A percentile compares a stretch with the other conserved stretches of the same genome.
Evolutionary conservation across 2,329 filamentous ascomycete genomes (phyloP).

Genomic region (Polychaeton citri): DNA sequence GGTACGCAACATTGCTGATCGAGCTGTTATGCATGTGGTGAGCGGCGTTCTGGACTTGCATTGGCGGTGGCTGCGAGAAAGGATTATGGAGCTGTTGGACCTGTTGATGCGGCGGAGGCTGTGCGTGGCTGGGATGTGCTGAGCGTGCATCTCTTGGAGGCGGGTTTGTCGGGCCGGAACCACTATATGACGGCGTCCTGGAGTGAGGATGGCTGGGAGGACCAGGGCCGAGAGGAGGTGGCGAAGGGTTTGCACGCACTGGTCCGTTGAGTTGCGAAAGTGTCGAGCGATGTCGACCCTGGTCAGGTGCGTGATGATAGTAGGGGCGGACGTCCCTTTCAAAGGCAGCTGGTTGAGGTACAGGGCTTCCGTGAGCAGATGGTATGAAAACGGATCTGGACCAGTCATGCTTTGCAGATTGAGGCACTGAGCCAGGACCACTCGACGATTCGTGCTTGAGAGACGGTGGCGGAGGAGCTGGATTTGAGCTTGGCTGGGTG

Average conservation of each 20-base stretch:
- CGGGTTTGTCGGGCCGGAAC: constrained; percentile 8
- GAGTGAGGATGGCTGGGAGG: constrained; percentile 12
- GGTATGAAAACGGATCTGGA: constrained; percentile 5
- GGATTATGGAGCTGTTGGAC: constrained; percentile 8
- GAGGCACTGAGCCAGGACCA: neutral
- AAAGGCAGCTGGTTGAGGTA: constrained; percentile 3
- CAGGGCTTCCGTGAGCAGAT: constrained; percentile 6
- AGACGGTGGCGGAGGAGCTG: neutral
- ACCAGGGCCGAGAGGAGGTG: constrained; percentile 18
- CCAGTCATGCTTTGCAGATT: constrained; percentile 13
- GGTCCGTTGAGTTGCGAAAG: constrained; percentile 16
- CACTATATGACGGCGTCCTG: constrained; percentile 18
- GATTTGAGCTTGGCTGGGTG: neutral
- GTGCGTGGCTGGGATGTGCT: constrained; percentile 2
- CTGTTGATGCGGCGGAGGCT: constrained; percentile 6
- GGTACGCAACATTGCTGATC: constrained; percentile 8
- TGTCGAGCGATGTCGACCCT: neutral
- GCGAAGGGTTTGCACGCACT: constrained; percentile 19
- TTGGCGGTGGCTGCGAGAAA: constrained; percentile 12
- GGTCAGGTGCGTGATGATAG: constrained; percentile 7
- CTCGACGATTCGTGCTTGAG: neutral
- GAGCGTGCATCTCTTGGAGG: constrained; percentile 8
- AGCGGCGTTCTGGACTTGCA: constrained; percentile 14
- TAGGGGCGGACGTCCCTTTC: constrained; percentile 18
- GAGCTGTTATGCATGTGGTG: constrained; percentile 20